phyloP scores from a whole-genome alignment of 257 asterid species.

The Leonotis leonurus region DNA sequence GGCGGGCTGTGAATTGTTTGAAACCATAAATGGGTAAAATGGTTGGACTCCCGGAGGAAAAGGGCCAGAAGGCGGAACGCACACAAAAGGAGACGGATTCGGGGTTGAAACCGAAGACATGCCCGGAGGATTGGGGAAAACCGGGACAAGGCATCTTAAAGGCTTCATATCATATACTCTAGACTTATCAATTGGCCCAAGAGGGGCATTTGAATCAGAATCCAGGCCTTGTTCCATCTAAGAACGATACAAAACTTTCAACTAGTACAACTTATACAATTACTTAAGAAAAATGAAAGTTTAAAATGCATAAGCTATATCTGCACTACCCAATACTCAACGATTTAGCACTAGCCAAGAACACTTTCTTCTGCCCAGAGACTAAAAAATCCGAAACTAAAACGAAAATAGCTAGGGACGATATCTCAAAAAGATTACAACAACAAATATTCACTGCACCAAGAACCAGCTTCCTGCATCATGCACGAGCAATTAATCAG shows the following conservation, averaged over 20 bases:
- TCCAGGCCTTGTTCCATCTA: slow-evolving; percentile 67
- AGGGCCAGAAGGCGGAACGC: slow-evolving; percentile 91
- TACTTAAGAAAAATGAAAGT: not conserved
- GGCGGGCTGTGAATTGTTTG: slow-evolving; percentile 32
- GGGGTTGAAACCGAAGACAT: slow-evolving; percentile 40
- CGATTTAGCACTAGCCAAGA: not conserved
- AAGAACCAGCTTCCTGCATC: slow-evolving; percentile 19
- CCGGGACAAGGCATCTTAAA: slow-evolving; percentile 68
- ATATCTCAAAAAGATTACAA: not conserved
- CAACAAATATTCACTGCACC: slow-evolving; percentile 5
- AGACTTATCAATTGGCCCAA: slow-evolving; percentile 61
- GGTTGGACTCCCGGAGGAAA: slow-evolving; percentile 91
- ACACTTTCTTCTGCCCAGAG: not conserved
- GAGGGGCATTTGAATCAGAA: slow-evolving; percentile 28
- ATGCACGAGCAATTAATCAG: slow-evolving; percentile 1
- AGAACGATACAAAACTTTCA: slow-evolving; percentile 11
- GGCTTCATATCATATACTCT: slow-evolving; percentile 76
- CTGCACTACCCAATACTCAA: not conserved
- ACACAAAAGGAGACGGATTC: slow-evolving; percentile 73
- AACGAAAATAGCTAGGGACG: slow-evolving; percentile 2
- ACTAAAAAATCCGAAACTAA: not conserved
- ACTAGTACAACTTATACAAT: not conserved
- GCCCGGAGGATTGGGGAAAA: slow-evolving; percentile 63
- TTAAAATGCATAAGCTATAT: not conserved
- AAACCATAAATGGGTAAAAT: slow-evolving; percentile 61